A percentile compares a stretch with the other conserved stretches of the same genome.
These are phyloP conservation scores for Trametes gibbosa DNA, from an alignment of 768 basidiomycete species.

Conservation along the genomic window DNA sequence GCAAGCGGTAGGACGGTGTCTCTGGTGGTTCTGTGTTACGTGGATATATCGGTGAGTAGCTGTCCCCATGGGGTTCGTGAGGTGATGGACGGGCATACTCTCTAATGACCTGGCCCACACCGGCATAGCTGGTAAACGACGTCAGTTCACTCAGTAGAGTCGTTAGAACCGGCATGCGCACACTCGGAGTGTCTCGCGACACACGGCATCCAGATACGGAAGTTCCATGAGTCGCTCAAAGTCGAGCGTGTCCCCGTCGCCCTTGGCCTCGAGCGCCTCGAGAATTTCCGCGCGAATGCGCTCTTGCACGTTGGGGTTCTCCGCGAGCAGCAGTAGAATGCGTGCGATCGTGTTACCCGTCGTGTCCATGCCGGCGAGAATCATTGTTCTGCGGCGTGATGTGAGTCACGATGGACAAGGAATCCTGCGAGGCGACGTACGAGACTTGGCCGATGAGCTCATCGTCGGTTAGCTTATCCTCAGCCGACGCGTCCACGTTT, in stretches of 20 bases:
- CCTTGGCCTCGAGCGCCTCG: slow-evolving; percentile 7
- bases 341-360: slow-evolving; percentile 30
- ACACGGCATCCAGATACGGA: slow-evolving; percentile 31
- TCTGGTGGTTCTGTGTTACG: slow-evolving; percentile 30
- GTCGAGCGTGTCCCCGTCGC: slow-evolving; percentile 17
- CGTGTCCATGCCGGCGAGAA: slow-evolving; percentile 29
- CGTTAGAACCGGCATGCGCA: slow-evolving; percentile 9
- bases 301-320: slow-evolving; percentile 28
- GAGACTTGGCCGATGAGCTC: slow-evolving; percentile 28
- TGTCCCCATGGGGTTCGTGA: background rate
- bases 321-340: slow-evolving; percentile 25
- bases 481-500: slow-evolving; percentile 20
- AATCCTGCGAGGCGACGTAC: slow-evolving; percentile 11
- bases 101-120: slow-evolving; percentile 6
- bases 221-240: slow-evolving; percentile 28
- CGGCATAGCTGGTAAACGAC: background rate
- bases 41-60: background rate
- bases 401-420: background rate
- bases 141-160: background rate
- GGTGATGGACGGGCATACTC: background rate
- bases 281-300: slow-evolving; percentile 28
- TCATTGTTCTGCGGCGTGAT: slow-evolving; percentile 18
- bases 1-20: slow-evolving; percentile 42
- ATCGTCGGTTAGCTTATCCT: slow-evolving; percentile 25
- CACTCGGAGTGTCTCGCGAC: slow-evolving; percentile 27